phyloP scores from a whole-genome alignment of 257 asterid species.

The Gardenia jasminoides region DNA sequence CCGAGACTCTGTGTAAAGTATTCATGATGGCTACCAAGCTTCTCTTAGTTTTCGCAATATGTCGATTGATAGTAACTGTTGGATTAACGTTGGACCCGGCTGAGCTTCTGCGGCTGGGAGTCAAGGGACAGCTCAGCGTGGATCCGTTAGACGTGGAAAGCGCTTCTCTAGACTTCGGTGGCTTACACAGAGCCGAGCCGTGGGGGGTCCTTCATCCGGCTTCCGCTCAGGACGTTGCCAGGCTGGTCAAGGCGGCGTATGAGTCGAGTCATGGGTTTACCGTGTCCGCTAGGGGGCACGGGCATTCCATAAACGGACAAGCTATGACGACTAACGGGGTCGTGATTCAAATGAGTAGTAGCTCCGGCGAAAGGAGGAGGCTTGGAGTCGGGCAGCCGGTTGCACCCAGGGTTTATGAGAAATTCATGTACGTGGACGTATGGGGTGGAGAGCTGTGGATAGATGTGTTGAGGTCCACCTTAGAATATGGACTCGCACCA shows the following conservation, averaged over 20 bases:
- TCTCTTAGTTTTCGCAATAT: slow-evolving; percentile 52
- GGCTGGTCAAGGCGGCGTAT: slow-evolving; percentile 52
- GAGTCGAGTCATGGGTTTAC: slow-evolving; percentile 52
- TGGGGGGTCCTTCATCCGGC: slow-evolving; percentile 60
- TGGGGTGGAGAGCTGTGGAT: slow-evolving; percentile 90
- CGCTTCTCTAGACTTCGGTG: slow-evolving; percentile 65
- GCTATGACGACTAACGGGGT: slow-evolving; percentile 55
- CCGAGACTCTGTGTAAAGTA: not conserved
- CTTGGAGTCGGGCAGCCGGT: slow-evolving; percentile 13
- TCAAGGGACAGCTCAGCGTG: slow-evolving; percentile 48
- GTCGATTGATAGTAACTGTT: slow-evolving; percentile 56
- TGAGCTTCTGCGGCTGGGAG: slow-evolving; percentile 36
- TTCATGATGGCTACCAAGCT: slow-evolving; percentile 42
- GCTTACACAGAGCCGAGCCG: slow-evolving; percentile 42
- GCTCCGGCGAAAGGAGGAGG: slow-evolving; percentile 1
- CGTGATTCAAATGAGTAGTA: slow-evolving; percentile 61
- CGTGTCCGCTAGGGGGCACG: slow-evolving; percentile 80
- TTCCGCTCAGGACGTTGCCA: slow-evolving; percentile 54
- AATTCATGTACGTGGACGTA: slow-evolving; percentile 58
- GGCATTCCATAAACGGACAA: slow-evolving; percentile 83
- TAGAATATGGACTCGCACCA: slow-evolving; percentile 71
- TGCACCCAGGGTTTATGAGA: slow-evolving; percentile 43
- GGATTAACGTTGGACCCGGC: slow-evolving; percentile 59
- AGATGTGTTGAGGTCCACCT: slow-evolving; percentile 59
- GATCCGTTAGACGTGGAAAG: slow-evolving; percentile 43